Conservation (phyloP, 768 basidiomycete species). For the Leccinellum luteum region DNA sequence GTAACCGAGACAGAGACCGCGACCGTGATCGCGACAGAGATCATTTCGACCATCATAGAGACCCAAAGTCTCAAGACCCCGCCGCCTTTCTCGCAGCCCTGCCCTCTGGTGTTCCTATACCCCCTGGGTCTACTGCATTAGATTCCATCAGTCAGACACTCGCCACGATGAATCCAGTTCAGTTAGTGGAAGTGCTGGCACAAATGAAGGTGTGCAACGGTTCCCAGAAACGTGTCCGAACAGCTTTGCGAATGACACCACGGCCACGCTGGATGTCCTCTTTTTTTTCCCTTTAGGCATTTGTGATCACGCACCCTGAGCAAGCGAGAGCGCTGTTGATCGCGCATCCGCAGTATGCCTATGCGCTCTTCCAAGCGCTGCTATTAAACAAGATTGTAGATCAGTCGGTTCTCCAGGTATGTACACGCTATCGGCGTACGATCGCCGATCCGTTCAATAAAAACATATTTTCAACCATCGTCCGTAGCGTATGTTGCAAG, state of each 20-base stretch:
- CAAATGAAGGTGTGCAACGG: constrained; percentile 86
- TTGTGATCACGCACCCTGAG: constrained; percentile 88
- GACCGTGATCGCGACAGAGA: constrained; percentile 49
- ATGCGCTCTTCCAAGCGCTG: constrained; percentile 94
- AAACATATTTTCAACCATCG: constrained; percentile 9
- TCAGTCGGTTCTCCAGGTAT: constrained; percentile 74
- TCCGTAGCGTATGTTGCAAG: constrained; percentile 51
- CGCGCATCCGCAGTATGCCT: constrained; percentile 89
- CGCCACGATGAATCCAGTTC: constrained; percentile 76
- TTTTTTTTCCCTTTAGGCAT: constrained; percentile 67
- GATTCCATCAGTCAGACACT: constrained; percentile 87
- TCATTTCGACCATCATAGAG: constrained; percentile 31
- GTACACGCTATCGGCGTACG: constrained; percentile 7
- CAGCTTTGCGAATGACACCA: constrained; percentile 20
- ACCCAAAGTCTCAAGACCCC: constrained; percentile 38
- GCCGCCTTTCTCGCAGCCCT: constrained; percentile 60
- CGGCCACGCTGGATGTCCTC: constrained; percentile 5
- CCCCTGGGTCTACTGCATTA: constrained; percentile 65
- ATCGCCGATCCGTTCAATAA: neutral
- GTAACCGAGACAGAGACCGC: constrained; percentile 53
- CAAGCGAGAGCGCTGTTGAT: constrained; percentile 78
- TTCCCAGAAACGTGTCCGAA: constrained; percentile 18
- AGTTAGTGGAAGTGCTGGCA: constrained; percentile 91
- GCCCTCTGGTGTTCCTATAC: constrained; percentile 74
- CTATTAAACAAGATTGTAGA: constrained; percentile 93